These are phyloP conservation scores for Paraphaeosphaeria sporulosa DNA, from an alignment of 2,329 filamentous ascomycete species.

Conservation along the genomic window DNA sequence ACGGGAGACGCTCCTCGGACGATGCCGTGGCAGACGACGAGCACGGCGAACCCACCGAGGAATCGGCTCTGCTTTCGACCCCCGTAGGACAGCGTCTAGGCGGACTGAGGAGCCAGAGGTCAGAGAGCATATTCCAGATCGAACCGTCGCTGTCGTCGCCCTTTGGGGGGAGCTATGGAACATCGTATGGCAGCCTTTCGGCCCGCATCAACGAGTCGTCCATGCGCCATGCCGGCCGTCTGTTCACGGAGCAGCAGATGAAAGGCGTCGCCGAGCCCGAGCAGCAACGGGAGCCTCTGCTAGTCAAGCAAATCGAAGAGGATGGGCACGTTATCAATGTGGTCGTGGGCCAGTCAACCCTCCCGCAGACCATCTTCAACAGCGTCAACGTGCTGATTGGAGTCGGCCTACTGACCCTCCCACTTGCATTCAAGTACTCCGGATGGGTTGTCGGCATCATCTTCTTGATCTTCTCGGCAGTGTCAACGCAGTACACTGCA, in stretches of 20 bases:
- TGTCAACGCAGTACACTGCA: constrained; percentile 85
- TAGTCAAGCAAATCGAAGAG: constrained; percentile 90
- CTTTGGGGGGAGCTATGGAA: constrained; percentile 75
- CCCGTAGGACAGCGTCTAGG: constrained; percentile 36
- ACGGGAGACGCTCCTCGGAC: constrained; percentile 48
- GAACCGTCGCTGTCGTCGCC: constrained; percentile 68
- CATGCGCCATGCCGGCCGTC: constrained; percentile 62
- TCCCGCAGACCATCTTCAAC: constrained; percentile 96
- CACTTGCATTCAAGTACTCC: constrained; percentile 84
- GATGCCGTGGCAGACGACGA: constrained; percentile 48
- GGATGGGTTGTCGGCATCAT: constrained; percentile 85
- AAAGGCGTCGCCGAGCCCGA: constrained; percentile 53
- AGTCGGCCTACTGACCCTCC: constrained; percentile 86
- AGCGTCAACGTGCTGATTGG: constrained; percentile 93
- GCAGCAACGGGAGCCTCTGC: constrained; percentile 69
- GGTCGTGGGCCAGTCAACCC: constrained; percentile 90
- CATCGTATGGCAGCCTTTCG: constrained; percentile 66
- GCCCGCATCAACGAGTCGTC: constrained; percentile 65
- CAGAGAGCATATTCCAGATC: constrained; percentile 57
- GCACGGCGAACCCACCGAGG: constrained; percentile 37
- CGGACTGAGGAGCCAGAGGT: constrained; percentile 40
- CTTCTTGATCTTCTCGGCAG: constrained; percentile 76
- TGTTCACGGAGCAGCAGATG: constrained; percentile 58
- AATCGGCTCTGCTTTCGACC: constrained; percentile 37
- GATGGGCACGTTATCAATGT: constrained; percentile 82